Conservation (phyloP, 2,329 filamentous ascomycete genomes). For the Pestalotiopsis sp. region DNA sequence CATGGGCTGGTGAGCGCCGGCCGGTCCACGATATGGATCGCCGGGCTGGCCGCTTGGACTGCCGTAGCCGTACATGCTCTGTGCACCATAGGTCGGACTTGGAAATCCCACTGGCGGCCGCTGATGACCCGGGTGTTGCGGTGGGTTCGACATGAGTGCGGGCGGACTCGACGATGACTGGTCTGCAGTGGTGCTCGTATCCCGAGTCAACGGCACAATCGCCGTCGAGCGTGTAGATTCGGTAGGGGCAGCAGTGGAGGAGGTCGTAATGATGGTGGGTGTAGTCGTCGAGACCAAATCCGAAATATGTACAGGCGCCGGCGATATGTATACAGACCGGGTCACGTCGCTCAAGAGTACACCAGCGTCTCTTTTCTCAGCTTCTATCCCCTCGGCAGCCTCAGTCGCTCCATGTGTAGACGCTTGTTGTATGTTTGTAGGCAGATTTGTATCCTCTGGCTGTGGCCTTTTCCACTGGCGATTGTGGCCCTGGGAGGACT, state of each 20-base stretch:
- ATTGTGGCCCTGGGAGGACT: conserved; percentile 27
- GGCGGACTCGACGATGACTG: conserved; percentile 17
- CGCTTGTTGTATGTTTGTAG: background rate
- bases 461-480: conserved; percentile 19
- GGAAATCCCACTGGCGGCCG: conserved; percentile 29
- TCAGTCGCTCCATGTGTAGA: conserved; percentile 11
- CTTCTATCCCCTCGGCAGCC: conserved; percentile 1
- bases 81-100: conserved; percentile 27
- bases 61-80: conserved; percentile 33
- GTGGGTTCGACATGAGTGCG: conserved; percentile 33
- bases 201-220: conserved; percentile 21
- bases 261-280: background rate
- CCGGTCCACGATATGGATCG: conserved; percentile 39
- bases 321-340: background rate
- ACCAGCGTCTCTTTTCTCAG: conserved; percentile 6
- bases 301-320: background rate
- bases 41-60: conserved; percentile 25
- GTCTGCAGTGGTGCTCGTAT: conserved; percentile 19
- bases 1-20: conserved; percentile 34
- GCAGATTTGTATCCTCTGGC: background rate
- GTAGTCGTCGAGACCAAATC: background rate
- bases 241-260: background rate
- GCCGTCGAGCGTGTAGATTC: conserved; percentile 12
- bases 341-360: conserved; percentile 7
- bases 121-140: conserved; percentile 27